Conservation (phyloP, 768 basidiomycete genomes). For the Chlorophyllum brunneum region DNA sequence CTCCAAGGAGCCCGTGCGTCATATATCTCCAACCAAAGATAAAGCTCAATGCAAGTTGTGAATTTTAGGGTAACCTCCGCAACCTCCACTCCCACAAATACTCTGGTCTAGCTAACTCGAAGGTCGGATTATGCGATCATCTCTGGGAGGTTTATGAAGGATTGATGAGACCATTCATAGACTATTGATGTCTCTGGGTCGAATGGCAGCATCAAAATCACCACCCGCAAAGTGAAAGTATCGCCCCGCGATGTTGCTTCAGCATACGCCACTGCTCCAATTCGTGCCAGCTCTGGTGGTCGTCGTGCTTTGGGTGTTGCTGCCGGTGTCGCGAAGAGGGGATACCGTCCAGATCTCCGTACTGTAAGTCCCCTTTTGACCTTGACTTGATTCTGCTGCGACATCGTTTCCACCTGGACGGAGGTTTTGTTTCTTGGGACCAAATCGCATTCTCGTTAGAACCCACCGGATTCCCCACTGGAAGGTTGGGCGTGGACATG, state of each 20-base stretch:
- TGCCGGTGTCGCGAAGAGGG: conserved; percentile 53
- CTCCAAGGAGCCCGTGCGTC: conserved; percentile 78
- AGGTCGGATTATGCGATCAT: conserved; percentile 46
- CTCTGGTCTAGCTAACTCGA: conserved; percentile 84
- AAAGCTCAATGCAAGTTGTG: conserved; percentile 7
- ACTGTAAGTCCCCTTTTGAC: conserved; percentile 43
- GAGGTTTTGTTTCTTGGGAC: conserved; percentile 13
- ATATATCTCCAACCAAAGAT: not conserved
- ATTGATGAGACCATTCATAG: conserved; percentile 31
- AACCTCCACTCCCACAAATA: conserved; percentile 91
- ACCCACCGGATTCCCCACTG: conserved; percentile 71
- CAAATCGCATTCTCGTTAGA: conserved; percentile 82
- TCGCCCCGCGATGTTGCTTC: conserved; percentile 46
- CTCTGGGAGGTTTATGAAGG: conserved; percentile 2
- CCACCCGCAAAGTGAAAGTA: conserved; percentile 62
- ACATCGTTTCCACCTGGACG: not conserved
- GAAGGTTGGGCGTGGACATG: conserved; percentile 93
- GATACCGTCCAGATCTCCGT: conserved; percentile 78
- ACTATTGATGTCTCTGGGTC: conserved; percentile 61
- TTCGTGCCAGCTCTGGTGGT: conserved; percentile 67
- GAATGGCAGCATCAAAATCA: conserved; percentile 53
- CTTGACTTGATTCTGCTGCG: conserved; percentile 13
- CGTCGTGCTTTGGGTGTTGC: conserved; percentile 70
- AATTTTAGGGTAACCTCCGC: conserved; percentile 73
- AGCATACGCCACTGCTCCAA: conserved; percentile 43